Evolutionary conservation across 768 basidiomycete genomes (phyloP).

Genomic region (Coprinopsis marcescibilis): DNA sequence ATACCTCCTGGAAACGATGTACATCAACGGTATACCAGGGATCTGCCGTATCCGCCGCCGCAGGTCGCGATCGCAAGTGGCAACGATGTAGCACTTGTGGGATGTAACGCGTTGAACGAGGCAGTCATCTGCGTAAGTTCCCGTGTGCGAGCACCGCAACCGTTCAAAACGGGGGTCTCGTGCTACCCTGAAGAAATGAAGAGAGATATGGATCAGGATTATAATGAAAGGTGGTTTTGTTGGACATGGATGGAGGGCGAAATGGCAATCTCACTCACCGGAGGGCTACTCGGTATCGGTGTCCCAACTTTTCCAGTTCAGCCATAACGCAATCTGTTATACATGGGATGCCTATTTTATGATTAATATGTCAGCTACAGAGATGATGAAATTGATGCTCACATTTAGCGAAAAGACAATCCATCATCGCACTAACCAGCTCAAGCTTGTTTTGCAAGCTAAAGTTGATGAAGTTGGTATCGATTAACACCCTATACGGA

Average conservation of each 20-base stretch:
- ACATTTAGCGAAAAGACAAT: slow-evolving; percentile 98
- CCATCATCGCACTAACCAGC: slow-evolving; percentile 98
- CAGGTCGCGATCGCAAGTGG: slow-evolving; percentile 95
- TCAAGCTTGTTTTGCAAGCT: slow-evolving; percentile 97
- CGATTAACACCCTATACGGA: slow-evolving; percentile 94
- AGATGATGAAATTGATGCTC: slow-evolving; percentile 7
- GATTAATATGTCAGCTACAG: slow-evolving; percentile 10
- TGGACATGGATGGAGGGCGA: not conserved
- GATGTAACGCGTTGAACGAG: slow-evolving; percentile 92
- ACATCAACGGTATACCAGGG: slow-evolving; percentile 94
- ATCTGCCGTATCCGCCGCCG: slow-evolving; percentile 88
- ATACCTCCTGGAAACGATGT: slow-evolving; percentile 87
- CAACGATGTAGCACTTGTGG: slow-evolving; percentile 95
- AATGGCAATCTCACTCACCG: slow-evolving; percentile 49
- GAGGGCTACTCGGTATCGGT: slow-evolving; percentile 89
- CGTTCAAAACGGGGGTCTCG: slow-evolving; percentile 97
- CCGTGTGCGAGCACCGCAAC: slow-evolving; percentile 83
- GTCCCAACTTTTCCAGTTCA: slow-evolving; percentile 95
- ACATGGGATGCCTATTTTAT: slow-evolving; percentile 80
- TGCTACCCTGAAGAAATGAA: slow-evolving; percentile 63
- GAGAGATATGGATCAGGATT: slow-evolving; percentile 6
- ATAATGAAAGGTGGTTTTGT: slow-evolving; percentile 2
- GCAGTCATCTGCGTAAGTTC: slow-evolving; percentile 99
- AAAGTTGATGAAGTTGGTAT: slow-evolving; percentile 99
- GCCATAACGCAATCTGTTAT: slow-evolving; percentile 99